Percentiles rank a stretch among this genome's conserved stretches.
Evolutionary conservation across 768 basidiomycete species (phyloP).

Genomic region (Neoboletus brunneissimus): DNA sequence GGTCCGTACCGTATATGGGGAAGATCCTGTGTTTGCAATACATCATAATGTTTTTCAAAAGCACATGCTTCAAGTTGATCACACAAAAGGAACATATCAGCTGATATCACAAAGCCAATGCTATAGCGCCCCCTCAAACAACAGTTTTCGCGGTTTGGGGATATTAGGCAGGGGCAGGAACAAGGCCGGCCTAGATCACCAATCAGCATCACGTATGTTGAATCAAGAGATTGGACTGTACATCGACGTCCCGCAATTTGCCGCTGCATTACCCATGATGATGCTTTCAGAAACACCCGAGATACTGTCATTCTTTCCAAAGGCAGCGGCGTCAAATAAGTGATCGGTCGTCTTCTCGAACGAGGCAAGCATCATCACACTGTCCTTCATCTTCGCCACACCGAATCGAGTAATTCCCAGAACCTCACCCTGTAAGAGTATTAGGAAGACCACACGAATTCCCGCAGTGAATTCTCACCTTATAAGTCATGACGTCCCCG

Average conservation of each 20-base stretch:
- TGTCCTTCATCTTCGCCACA: slow-evolving; percentile 99
- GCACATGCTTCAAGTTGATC: not conserved
- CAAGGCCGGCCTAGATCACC: slow-evolving; percentile 34
- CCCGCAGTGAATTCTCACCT: slow-evolving; percentile 46
- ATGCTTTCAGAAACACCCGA: slow-evolving; percentile 99
- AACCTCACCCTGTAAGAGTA: slow-evolving; percentile 77
- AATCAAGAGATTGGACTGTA: slow-evolving; percentile 37
- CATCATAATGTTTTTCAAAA: not conserved
- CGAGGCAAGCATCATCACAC: slow-evolving; percentile 96
- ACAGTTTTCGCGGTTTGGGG: slow-evolving; percentile 33
- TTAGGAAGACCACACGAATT: not conserved
- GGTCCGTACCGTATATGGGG: not conserved
- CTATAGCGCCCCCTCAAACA: slow-evolving; percentile 36
- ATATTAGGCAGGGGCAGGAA: slow-evolving; percentile 32
- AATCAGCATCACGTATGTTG: slow-evolving; percentile 2
- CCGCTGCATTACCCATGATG: slow-evolving; percentile 97
- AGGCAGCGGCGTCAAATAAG: slow-evolving; percentile 95
- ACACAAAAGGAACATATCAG: not conserved
- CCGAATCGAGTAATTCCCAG: slow-evolving; percentile 98
- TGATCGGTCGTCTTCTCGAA: slow-evolving; percentile 99
- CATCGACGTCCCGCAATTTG: slow-evolving; percentile 94
- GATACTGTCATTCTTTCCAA: slow-evolving; percentile 92
- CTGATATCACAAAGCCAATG: not conserved
- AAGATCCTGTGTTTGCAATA: not conserved
- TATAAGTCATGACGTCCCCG: slow-evolving; percentile 98